phyloP scores from a whole-genome alignment of 768 basidiomycete genomes.

The Antrodiella citrinella region DNA sequence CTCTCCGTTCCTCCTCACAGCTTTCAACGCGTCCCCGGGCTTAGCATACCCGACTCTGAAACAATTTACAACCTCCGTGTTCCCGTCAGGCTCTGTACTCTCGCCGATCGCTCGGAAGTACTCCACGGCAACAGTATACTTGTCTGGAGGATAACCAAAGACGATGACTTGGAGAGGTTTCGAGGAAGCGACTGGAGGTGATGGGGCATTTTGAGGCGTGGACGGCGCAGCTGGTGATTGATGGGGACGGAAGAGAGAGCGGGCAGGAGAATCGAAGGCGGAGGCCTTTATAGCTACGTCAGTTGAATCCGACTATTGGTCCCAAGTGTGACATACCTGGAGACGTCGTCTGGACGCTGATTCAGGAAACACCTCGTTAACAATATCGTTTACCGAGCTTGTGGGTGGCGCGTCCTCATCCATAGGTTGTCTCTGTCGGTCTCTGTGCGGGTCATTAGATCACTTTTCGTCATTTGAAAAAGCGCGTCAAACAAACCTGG shows the following conservation, averaged over 20 bases:
- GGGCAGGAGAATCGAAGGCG: constrained; percentile 33
- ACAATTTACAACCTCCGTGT: constrained; percentile 68
- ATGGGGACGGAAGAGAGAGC: constrained; percentile 19
- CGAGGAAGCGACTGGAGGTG: constrained; percentile 12
- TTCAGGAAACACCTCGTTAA: constrained; percentile 45
- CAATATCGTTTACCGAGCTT: constrained; percentile 67
- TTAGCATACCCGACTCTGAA: constrained; percentile 73
- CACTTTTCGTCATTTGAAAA: constrained; percentile 1
- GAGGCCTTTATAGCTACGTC: constrained; percentile 26
- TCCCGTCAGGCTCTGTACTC: constrained; percentile 58
- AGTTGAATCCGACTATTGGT: not conserved
- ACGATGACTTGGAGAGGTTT: constrained; percentile 61
- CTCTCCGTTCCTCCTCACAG: constrained; percentile 79
- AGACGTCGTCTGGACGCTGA: constrained; percentile 24
- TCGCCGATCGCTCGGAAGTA: constrained; percentile 71
- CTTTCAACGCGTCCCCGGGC: constrained; percentile 66
- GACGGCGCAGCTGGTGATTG: constrained; percentile 12
- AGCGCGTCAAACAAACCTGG: constrained; percentile 33
- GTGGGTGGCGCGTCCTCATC: constrained; percentile 81
- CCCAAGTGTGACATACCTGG: not conserved
- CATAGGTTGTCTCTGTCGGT: constrained; percentile 52
- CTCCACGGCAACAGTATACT: constrained; percentile 61
- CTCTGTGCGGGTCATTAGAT: constrained; percentile 9
- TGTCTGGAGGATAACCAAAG: constrained; percentile 84
- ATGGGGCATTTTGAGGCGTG: constrained; percentile 14